Base-by-base conservation (phyloP, 768 basidiomycete species). In the Tylopilus plumbeoviolaceoides region DNA sequence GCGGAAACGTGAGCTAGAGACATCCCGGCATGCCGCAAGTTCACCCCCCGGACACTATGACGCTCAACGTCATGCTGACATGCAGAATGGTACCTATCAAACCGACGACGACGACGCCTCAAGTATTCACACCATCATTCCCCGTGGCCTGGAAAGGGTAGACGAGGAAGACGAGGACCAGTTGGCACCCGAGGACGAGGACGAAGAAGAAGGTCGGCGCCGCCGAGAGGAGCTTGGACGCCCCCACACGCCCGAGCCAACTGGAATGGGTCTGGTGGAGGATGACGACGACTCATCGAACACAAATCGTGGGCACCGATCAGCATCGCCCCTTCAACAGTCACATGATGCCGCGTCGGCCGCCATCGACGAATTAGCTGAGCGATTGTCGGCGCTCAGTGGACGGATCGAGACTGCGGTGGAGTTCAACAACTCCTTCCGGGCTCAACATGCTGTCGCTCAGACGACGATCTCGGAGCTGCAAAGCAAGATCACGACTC, bases 181-280 rank as follows among this genome's bases (percentile, higher is more conserved):
- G 63, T 51, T 74, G 21, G 68, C 63, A 1, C 59, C 60, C 17
- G 69, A 68, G 44, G 69, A 71, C 1, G 73, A 74, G 41, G 76
- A 76, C 10, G 76, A 77, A 38, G 80, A 82, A 47, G 78, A 82
- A 44, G 71, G 78, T 45, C 62, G 66, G 21, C 64, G 66, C 49
- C 65, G 72, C 51, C 72, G 76, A 43, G 77, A 79, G 42, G 84
- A 83, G 59, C 71, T 85, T 20, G 86, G 84, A 2, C 76, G 89
- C 39, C 91, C 90, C 4, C 75, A 79, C 7, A 94, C 92, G 7
- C 91, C 91, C 0, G 91, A 93, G 63, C 91, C 90, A 5, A 82
- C 80, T 11, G 75, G 74, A 44, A 78, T 79, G 71, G 78, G 79
- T 36, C 76, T 80, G 70, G 63, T 65, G 44, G 78, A 66, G 47